Evolutionary conservation across 345 rosid genomes (phyloP).

Genomic region (Populus deltoides): DNA sequence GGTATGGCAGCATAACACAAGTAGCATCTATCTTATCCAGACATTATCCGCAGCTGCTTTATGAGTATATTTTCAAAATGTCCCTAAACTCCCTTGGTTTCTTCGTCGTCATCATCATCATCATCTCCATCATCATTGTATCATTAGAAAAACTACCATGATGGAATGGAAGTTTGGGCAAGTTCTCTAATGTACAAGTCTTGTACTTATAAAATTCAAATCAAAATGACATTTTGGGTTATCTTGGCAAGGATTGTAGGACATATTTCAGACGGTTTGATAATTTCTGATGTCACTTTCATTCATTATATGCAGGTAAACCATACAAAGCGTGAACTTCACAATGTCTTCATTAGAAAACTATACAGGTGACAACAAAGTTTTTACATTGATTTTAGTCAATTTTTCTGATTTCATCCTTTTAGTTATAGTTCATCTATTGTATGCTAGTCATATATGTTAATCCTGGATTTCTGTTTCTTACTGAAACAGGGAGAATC

Average conservation of each 20-base stretch:
- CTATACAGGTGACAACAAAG: slow-evolving; percentile 70
- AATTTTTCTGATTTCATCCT: background rate
- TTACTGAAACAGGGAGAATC: slow-evolving; percentile 67
- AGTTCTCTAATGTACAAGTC: background rate
- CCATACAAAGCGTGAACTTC: slow-evolving; percentile 94
- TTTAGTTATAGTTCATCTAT: background rate
- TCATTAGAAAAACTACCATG: background rate
- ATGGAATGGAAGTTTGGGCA: background rate
- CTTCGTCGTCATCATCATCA: background rate
- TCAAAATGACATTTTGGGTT: background rate
- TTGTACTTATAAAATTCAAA: background rate
- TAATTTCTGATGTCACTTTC: background rate
- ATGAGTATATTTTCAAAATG: background rate
- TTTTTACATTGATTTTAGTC: background rate
- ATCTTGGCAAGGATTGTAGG: background rate
- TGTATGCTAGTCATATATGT: background rate
- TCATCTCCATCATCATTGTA: background rate
- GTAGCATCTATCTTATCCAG: background rate
- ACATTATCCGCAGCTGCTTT: background rate
- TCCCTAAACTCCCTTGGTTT: background rate
- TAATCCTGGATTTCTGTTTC: slow-evolving; percentile 1
- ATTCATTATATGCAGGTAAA: slow-evolving; percentile 54
- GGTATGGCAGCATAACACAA: background rate
- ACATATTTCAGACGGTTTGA: background rate
- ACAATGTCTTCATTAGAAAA: slow-evolving; percentile 87